phyloP scores from a whole-genome alignment of 495 filamentous ascomycete genomes.

The Aspergillus kassunensis region DNA sequence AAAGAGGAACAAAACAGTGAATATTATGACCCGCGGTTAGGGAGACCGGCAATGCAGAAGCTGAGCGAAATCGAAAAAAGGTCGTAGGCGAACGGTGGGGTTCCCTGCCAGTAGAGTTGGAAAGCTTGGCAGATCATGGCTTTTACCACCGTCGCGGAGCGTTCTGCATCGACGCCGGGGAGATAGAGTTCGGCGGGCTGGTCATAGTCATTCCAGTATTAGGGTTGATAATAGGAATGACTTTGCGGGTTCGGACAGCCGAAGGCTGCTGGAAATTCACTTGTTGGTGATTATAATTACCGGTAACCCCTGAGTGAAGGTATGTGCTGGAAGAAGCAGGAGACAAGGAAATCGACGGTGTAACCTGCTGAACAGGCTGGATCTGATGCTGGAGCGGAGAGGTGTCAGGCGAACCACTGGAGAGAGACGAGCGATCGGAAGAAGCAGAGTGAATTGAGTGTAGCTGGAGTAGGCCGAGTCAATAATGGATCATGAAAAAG shows the following conservation, averaged over 20 bases:
- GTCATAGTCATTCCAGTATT: constrained; percentile 82
- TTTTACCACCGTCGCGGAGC: constrained; percentile 60
- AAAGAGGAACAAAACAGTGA: constrained; percentile 29
- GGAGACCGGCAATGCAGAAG: constrained; percentile 44
- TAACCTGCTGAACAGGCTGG: constrained; percentile 69
- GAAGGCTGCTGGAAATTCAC: constrained; percentile 83
- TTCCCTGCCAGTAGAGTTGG: constrained; percentile 25
- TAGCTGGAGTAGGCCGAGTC: constrained; percentile 49
- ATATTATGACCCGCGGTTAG: constrained; percentile 43
- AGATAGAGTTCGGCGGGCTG: constrained; percentile 88
- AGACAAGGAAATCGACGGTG: constrained; percentile 76
- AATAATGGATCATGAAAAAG: constrained; percentile 5
- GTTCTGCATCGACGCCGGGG: constrained; percentile 80
- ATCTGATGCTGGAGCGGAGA: constrained; percentile 80
- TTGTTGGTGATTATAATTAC: constrained; percentile 45
- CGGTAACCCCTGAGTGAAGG: constrained; percentile 53
- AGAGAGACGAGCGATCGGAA: constrained; percentile 90
- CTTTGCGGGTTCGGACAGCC: constrained; percentile 84
- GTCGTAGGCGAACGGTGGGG: constrained; percentile 29
- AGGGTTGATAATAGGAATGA: constrained; percentile 98
- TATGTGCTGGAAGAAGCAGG: constrained; percentile 63
- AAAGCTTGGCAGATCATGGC: constrained; percentile 24
- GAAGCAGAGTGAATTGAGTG: constrained; percentile 82
- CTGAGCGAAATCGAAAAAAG: constrained; percentile 31
- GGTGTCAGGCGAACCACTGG: constrained; percentile 89